A percentile compares a stretch with the other conserved stretches of the same genome.
These are phyloP conservation scores for Dentipellis sp. DNA, from an alignment of 768 basidiomycete genomes.

Conservation along the genomic window DNA sequence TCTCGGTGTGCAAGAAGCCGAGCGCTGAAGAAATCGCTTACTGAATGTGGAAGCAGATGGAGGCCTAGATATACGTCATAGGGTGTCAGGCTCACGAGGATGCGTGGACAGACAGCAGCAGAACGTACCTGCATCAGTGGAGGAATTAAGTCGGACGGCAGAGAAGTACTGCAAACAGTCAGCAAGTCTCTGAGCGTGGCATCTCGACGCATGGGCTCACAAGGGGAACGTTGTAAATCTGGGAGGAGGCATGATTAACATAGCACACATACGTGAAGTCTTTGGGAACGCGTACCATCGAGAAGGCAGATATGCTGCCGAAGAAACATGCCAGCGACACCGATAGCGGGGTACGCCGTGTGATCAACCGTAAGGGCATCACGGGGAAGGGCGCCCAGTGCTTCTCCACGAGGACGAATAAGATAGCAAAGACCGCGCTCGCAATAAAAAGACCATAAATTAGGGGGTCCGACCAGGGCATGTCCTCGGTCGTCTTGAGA, in stretches of 20 bases:
- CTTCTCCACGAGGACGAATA: constrained; percentile 76
- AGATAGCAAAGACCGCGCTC: constrained; percentile 42
- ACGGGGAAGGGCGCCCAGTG: constrained; percentile 76
- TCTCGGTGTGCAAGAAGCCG: constrained; percentile 11
- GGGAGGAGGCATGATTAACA: not conserved
- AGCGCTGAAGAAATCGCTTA: constrained; percentile 28
- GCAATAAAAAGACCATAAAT: constrained; percentile 57
- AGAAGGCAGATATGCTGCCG: constrained; percentile 70
- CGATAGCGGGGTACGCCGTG: constrained; percentile 70
- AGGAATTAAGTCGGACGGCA: constrained; percentile 60
- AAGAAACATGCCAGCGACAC: constrained; percentile 76
- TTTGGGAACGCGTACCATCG: constrained; percentile 44
- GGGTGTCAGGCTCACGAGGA: not conserved
- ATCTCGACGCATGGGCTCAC: constrained; percentile 29
- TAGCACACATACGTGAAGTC: not conserved
- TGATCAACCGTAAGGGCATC: constrained; percentile 77
- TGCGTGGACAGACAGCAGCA: constrained; percentile 1
- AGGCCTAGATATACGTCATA: constrained; percentile 38
- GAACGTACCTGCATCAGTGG: constrained; percentile 60
- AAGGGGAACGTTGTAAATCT: constrained; percentile 82
- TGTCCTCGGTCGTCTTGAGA: constrained; percentile 69
- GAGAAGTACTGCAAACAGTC: constrained; percentile 57
- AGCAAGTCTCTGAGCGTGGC: constrained; percentile 7
- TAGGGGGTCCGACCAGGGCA: constrained; percentile 65
- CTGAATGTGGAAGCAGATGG: constrained; percentile 86